A percentile compares a stretch with the other conserved stretches of the same genome.
These are phyloP conservation scores for Williopsis jadinii DNA, from an alignment of 1,139 yeast genomes.

Conservation along the genomic window DNA sequence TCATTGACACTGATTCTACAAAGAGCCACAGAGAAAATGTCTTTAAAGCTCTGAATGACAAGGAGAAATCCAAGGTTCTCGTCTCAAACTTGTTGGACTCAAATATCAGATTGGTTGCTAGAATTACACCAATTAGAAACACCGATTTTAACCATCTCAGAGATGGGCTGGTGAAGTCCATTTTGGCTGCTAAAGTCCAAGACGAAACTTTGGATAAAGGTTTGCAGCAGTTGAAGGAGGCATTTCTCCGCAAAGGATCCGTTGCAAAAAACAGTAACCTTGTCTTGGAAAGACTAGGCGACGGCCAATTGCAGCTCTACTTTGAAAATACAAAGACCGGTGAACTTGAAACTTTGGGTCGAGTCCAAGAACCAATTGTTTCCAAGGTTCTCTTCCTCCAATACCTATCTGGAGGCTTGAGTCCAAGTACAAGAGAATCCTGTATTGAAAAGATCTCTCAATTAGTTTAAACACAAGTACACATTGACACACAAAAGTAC, in stretches of 20 bases:
- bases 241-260: conserved; percentile 48
- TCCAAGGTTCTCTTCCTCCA: conserved; percentile 47
- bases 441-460: conserved; percentile 25
- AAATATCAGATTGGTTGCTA: conserved; percentile 58
- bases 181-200: conserved; percentile 27
- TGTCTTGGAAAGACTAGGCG: conserved; percentile 39
- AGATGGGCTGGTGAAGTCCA: conserved; percentile 81
- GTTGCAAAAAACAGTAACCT: conserved; percentile 59
- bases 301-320: conserved; percentile 40
- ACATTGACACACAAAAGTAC: neutral
- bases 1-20: conserved; percentile 25
- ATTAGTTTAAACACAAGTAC: conserved; percentile 17
- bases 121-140: conserved; percentile 80
- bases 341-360: conserved; percentile 33
- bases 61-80: conserved; percentile 45
- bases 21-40: conserved; percentile 42
- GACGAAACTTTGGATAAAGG: conserved; percentile 39
- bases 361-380: conserved; percentile 42
- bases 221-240: conserved; percentile 45
- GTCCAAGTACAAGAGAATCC: conserved; percentile 30
- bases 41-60: conserved; percentile 49
- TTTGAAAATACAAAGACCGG: conserved; percentile 33
- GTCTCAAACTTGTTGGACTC: conserved; percentile 49
- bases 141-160: conserved; percentile 85
- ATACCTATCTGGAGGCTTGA: conserved; percentile 51